Evolutionary conservation across 2,329 filamentous ascomycete genomes (phyloP).

Genomic region (Simplicillium aogashimaense): DNA sequence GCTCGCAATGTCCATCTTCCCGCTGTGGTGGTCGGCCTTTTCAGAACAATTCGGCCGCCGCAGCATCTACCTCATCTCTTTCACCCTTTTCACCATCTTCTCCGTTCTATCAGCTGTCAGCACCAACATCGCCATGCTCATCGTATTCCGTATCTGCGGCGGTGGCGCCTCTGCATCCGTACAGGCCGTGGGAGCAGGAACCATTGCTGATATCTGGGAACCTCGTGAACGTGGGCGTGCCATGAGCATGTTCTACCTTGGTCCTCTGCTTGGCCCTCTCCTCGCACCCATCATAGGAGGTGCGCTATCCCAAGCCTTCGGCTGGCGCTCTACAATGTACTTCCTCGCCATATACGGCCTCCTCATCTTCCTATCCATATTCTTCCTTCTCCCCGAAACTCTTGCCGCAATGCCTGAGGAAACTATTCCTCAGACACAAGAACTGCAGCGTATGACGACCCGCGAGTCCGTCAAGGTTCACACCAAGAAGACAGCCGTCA

Average conservation of each 20-base stretch:
- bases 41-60: constrained; percentile 64
- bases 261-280: constrained; percentile 65
- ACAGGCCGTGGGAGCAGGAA: constrained; percentile 74
- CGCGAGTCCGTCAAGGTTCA: constrained; percentile 49
- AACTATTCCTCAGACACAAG: constrained; percentile 1
- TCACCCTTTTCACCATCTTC: constrained; percentile 62
- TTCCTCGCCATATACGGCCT: constrained; percentile 64
- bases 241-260: constrained; percentile 79
- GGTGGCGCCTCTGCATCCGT: constrained; percentile 73
- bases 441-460: constrained; percentile 43
- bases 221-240: constrained; percentile 60
- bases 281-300: constrained; percentile 71
- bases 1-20: constrained; percentile 75
- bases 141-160: constrained; percentile 63
- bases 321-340: constrained; percentile 73
- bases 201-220: constrained; percentile 75
- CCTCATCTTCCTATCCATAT: constrained; percentile 41
- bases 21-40: constrained; percentile 80
- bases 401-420: constrained; percentile 21
- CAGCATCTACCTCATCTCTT: constrained; percentile 70
- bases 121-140: constrained; percentile 63
- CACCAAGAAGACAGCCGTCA: constrained; percentile 40
- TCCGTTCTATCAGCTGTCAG: constrained; percentile 60
- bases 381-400: constrained; percentile 31
- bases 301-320: constrained; percentile 54